A percentile compares a stretch with the other conserved stretches of the same genome.
These are phyloP conservation scores for Blepharisma japonicum DNA, from an alignment of 73 alveolate genomes.

Conservation along the genomic window DNA sequence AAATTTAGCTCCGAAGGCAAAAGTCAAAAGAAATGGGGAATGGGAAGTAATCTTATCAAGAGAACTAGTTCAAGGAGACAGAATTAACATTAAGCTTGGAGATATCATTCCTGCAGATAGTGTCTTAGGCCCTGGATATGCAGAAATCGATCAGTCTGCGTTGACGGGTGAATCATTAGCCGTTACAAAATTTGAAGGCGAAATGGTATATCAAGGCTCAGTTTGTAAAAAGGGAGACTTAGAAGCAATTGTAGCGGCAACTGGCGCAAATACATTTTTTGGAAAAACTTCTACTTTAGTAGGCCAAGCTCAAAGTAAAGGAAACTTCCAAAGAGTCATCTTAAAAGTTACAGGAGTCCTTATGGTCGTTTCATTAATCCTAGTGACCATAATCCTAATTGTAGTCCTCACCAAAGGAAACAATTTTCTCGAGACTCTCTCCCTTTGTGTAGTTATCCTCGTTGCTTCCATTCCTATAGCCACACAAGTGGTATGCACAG, in stretches of 20 bases:
- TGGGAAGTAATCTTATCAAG: conserved; percentile 21
- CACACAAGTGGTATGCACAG: conserved; percentile 28
- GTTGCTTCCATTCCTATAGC: conserved; percentile 24
- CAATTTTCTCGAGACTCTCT: not conserved
- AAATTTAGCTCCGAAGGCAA: conserved; percentile 19
- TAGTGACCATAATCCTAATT: not conserved
- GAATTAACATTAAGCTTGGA: conserved; percentile 32
- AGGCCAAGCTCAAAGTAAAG: conserved; percentile 10
- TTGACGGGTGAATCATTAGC: conserved; percentile 34
- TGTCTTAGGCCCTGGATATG: conserved; percentile 32
- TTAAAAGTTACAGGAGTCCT: conserved; percentile 16
- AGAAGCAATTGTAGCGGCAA: conserved; percentile 14
- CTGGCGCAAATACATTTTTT: conserved; percentile 28
- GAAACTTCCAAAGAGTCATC: conserved; percentile 7
- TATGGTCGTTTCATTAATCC: not conserved
- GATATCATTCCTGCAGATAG: conserved; percentile 51
- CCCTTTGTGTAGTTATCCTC: conserved; percentile 7
- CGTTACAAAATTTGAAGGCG: conserved; percentile 19
- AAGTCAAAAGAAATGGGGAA: conserved; percentile 28
- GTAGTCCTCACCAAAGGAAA: conserved; percentile 20
- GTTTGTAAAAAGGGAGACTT: conserved; percentile 14
- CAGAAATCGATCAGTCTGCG: conserved; percentile 8
- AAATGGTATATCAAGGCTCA: not conserved
- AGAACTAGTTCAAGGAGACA: conserved; percentile 47
- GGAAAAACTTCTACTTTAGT: conserved; percentile 31